phyloP scores from a whole-genome alignment of 768 basidiomycete genomes.

The Lanmaoa pseudosensibilis region DNA sequence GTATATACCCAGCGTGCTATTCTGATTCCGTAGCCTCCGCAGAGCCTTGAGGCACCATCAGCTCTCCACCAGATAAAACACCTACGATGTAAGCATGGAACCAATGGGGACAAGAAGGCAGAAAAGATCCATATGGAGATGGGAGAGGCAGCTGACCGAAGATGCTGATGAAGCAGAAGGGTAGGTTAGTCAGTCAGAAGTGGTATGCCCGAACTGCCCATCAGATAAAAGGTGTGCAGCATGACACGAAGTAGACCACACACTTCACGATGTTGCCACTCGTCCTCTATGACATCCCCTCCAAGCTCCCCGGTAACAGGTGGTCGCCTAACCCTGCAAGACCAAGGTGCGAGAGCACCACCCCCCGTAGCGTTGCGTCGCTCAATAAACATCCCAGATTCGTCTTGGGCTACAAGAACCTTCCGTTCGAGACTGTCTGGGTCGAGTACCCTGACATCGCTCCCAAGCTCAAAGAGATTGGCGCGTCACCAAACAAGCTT shows the following conservation, averaged over 20 bases:
- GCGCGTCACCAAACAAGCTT: conserved; percentile 21
- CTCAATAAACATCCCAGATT: conserved; percentile 23
- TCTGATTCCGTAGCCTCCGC: background rate
- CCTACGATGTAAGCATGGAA: background rate
- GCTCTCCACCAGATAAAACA: background rate
- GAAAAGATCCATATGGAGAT: background rate
- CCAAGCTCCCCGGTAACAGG: conserved; percentile 27
- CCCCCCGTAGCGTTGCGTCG: background rate
- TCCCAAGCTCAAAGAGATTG: conserved; percentile 25
- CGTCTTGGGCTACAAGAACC: conserved; percentile 32
- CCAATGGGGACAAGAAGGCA: too few species aligned
- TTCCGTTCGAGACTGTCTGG: conserved; percentile 37
- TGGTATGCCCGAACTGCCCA: background rate
- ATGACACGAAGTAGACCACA: background rate
- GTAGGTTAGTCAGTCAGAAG: background rate
- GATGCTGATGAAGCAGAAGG: conserved; percentile 2
- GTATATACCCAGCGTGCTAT: background rate
- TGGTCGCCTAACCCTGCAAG: conserved; percentile 42
- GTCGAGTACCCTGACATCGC: conserved; percentile 36
- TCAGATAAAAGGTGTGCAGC: background rate
- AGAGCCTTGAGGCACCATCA: too few species aligned
- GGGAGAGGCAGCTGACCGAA: background rate
- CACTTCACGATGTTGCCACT: conserved; percentile 25
- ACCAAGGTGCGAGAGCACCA: conserved; percentile 28
- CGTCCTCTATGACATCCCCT: conserved; percentile 39